Conservation (phyloP, 2,329 filamentous ascomycete species). For the Phialophora verrucosa region DNA sequence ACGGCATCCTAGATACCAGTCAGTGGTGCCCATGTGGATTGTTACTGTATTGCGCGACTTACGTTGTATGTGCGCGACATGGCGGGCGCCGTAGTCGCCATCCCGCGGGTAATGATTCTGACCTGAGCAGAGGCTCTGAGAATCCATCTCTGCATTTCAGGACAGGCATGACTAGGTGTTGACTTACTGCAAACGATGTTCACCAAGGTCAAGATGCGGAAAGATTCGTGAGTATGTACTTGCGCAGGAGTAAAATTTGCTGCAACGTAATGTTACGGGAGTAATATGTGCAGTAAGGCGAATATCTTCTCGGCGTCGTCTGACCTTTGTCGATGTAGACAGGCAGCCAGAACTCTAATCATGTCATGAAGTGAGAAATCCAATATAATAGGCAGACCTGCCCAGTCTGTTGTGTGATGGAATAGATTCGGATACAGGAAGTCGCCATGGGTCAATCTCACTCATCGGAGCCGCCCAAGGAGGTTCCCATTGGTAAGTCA, state of each 20-base stretch:
- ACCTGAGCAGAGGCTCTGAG: conserved; percentile 15
- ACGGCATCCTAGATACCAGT: conserved; percentile 66
- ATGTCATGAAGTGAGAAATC: conserved; percentile 6
- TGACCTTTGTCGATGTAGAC: background rate
- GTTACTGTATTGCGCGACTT: conserved; percentile 8
- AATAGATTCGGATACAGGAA: background rate
- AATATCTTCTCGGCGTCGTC: background rate
- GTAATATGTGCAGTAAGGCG: background rate
- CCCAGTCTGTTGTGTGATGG: background rate
- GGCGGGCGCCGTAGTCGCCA: conserved; percentile 23
- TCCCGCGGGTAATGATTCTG: conserved; percentile 16
- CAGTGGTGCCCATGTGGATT: background rate
- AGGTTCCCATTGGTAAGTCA: conserved; percentile 38
- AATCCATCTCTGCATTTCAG: conserved; percentile 34
- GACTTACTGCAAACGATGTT: background rate
- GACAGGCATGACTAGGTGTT: conserved; percentile 17
- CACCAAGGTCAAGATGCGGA: background rate
- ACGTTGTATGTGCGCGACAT: conserved; percentile 40
- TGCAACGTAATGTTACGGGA: conserved; percentile 4
- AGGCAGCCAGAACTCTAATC: background rate
- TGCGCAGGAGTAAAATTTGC: background rate
- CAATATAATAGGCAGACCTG: background rate
- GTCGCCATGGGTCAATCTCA: conserved; percentile 39
- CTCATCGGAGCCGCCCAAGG: conserved; percentile 33
- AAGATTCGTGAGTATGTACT: background rate